These are phyloP conservation scores for Pyrenophora tritici-repentis DNA, from an alignment of 2,329 filamentous ascomycete species.

Conservation along the genomic window DNA sequence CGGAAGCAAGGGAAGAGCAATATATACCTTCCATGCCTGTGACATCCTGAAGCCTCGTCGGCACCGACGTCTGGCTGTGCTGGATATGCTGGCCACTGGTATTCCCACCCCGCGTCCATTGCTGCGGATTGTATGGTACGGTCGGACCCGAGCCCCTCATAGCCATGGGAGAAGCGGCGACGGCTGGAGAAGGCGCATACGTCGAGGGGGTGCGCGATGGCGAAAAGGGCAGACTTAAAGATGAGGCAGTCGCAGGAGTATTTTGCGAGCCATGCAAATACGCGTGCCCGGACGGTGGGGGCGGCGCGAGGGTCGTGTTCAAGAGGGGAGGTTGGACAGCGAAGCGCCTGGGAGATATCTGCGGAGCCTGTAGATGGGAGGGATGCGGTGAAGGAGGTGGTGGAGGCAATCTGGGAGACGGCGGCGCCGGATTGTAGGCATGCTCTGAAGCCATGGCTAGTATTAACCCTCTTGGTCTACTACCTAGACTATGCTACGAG, in stretches of 20 bases:
- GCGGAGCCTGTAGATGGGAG: constrained; percentile 22
- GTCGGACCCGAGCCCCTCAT: constrained; percentile 34
- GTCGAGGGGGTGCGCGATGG: constrained; percentile 42
- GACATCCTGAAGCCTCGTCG: constrained; percentile 44
- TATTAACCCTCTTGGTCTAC: constrained; percentile 6
- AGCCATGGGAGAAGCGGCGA: constrained; percentile 44
- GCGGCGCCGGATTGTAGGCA: constrained; percentile 15
- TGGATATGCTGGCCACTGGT: constrained; percentile 47
- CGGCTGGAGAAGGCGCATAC: constrained; percentile 39
- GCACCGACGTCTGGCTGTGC: constrained; percentile 37
- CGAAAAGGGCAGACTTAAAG: constrained; percentile 45
- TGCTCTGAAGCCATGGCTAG: constrained; percentile 18
- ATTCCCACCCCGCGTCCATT: constrained; percentile 52
- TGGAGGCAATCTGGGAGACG: constrained; percentile 27
- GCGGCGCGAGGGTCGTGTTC: constrained; percentile 48
- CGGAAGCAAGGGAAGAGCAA: constrained; percentile 7
- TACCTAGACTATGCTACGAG: background rate
- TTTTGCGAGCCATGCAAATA: constrained; percentile 42
- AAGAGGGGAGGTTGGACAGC: constrained; percentile 50
- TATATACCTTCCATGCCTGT: constrained; percentile 57
- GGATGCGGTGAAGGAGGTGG: constrained; percentile 24
- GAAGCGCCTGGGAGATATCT: constrained; percentile 42
- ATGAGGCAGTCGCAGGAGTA: constrained; percentile 48
- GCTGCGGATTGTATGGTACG: constrained; percentile 55
- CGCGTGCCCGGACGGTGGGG: constrained; percentile 28